phyloP scores from a whole-genome alignment of 306 rosid genomes.

The Cucumis melo region DNA sequence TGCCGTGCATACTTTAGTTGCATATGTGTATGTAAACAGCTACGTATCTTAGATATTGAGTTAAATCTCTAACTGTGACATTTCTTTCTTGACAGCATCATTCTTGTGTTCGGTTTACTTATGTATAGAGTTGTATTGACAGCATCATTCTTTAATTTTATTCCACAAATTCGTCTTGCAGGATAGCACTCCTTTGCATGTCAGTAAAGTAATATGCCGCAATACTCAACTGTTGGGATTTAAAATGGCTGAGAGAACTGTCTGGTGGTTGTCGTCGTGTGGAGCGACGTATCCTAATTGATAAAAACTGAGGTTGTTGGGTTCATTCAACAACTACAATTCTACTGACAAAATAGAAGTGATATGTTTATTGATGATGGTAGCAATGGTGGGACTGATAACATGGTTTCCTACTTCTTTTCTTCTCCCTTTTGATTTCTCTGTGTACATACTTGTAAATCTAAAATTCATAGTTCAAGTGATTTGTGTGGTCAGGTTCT shows the following conservation, averaged over 20 bases:
- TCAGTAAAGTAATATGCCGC: neutral
- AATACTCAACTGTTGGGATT: neutral
- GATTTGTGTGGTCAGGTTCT: slow-evolving; percentile 54
- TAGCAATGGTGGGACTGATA: slow-evolving; percentile 23
- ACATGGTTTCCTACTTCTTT: slow-evolving; percentile 16
- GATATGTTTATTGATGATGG: slow-evolving; percentile 24
- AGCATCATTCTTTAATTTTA: neutral
- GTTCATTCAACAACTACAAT: slow-evolving; percentile 29
- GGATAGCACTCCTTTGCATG: neutral
- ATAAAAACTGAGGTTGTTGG: slow-evolving; percentile 15
- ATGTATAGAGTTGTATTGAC: neutral
- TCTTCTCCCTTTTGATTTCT: slow-evolving; percentile 20
- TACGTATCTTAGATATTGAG: neutral
- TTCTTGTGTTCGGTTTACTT: neutral
- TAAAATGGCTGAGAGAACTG: neutral
- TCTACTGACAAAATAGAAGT: slow-evolving; percentile 57
- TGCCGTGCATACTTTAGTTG: neutral
- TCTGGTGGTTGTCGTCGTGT: neutral
- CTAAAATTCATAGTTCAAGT: slow-evolving; percentile 30
- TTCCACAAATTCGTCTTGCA: neutral
- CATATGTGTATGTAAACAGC: neutral
- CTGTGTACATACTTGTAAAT: slow-evolving; percentile 82
- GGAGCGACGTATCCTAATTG: neutral
- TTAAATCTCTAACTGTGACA: too few species aligned
- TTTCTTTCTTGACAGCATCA: neutral